Conservation (phyloP, 164 flowering plant species). For the Vitis riparia region DNA sequence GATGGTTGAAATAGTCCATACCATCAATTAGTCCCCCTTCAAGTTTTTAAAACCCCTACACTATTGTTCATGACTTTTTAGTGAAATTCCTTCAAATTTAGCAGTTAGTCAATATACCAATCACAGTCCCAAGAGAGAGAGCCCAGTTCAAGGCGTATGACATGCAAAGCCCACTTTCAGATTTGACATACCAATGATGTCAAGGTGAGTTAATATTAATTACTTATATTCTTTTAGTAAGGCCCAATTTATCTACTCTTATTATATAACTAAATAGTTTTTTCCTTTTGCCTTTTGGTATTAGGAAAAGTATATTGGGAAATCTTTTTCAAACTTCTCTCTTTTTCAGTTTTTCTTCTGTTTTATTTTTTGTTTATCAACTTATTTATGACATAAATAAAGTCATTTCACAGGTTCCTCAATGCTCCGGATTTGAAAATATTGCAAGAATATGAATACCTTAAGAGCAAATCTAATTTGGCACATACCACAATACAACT, state of each 20-base stretch:
- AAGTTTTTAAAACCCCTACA: too few relatives aligned
- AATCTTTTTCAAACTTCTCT: background rate
- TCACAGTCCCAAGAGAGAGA: too few relatives aligned
- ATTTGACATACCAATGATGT: too few relatives aligned
- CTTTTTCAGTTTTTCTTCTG: background rate
- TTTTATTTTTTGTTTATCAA: background rate
- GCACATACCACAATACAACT: slow-evolving; percentile 84
- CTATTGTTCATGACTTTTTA: too few relatives aligned
- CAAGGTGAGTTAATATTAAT: too few relatives aligned
- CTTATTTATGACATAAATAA: background rate
- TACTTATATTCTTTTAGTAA: too few relatives aligned
- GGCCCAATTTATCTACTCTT: too few relatives aligned
- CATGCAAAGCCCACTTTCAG: too few relatives aligned
- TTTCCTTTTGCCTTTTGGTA: background rate
- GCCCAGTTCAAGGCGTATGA: too few relatives aligned
- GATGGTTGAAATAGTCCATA: background rate
- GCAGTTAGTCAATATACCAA: too few relatives aligned
- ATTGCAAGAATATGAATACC: background rate
- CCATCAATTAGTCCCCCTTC: background rate
- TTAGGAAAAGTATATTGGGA: background rate
- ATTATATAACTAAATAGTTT: background rate
- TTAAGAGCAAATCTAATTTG: slow-evolving; percentile 3
- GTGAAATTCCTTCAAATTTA: too few relatives aligned
- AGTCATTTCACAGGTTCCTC: background rate
- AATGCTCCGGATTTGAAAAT: background rate